Evolutionary conservation across 129 eudicot species (phyloP).

Genomic region (Escallonia herrerae): DNA sequence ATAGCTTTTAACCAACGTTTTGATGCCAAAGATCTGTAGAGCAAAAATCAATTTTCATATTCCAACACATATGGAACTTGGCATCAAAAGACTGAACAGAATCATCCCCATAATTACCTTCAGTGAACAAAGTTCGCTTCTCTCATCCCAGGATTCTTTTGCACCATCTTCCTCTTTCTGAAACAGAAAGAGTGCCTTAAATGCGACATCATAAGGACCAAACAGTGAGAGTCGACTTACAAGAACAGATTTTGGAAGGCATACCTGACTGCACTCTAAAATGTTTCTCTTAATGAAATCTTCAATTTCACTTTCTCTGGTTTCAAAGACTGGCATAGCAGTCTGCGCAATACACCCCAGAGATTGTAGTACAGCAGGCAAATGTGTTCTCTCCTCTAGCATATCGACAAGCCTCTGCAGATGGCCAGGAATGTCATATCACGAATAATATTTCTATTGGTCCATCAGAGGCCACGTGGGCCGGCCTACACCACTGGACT

Average conservation of each 20-base stretch:
- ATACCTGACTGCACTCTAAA: slow-evolving; percentile 56
- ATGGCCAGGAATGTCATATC: slow-evolving; percentile 15
- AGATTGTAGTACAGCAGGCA: slow-evolving; percentile 92
- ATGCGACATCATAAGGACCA: slow-evolving; percentile 11
- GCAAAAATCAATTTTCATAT: slow-evolving; percentile 4
- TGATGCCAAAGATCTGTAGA: slow-evolving; percentile 76
- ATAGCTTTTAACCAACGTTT: slow-evolving; percentile 89
- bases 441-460: not conserved
- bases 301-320: slow-evolving; percentile 78
- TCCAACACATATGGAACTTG: not conserved
- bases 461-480: no score
- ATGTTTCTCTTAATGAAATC: slow-evolving; percentile 60
- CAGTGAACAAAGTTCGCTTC: slow-evolving; percentile 74
- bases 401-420: slow-evolving; percentile 83
- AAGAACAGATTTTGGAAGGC: slow-evolving; percentile 13
- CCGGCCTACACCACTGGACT: no score
- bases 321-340: slow-evolving; percentile 95
- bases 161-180: slow-evolving; percentile 50
- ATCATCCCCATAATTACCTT: slow-evolving; percentile 48
- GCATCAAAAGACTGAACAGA: not conserved
- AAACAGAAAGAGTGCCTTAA: slow-evolving; percentile 12
- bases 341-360: slow-evolving; percentile 90
- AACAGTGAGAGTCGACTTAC: not conserved
- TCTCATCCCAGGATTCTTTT: slow-evolving; percentile 63
- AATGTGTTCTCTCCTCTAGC: slow-evolving; percentile 68